These are phyloP conservation scores for Jatropha podagrica DNA, from an alignment of 441 rosid genomes.

Conservation along the genomic window DNA sequence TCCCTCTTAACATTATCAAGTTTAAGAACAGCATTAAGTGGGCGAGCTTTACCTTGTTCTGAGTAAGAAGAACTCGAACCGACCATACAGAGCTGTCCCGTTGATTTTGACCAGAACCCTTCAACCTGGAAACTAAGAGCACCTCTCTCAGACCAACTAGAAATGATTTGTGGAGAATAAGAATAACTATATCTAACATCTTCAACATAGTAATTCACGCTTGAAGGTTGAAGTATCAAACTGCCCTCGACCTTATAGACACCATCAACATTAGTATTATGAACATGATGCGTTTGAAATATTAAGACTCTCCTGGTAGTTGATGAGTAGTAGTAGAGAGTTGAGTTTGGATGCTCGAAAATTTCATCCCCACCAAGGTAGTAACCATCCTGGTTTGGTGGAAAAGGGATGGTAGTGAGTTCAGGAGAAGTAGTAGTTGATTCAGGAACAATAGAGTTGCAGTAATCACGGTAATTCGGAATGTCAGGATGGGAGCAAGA, in stretches of 20 bases:
- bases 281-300: slow-evolving; percentile 26
- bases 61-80: slow-evolving; percentile 48
- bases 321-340: slow-evolving; percentile 4
- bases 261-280: slow-evolving; percentile 15
- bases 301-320: neutral
- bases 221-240: slow-evolving; percentile 12
- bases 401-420: slow-evolving; percentile 25
- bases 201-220: too few species aligned
- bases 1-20: slow-evolving; percentile 46
- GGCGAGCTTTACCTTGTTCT: slow-evolving; percentile 30
- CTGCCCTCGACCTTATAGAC: slow-evolving; percentile 30
- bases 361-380: slow-evolving; percentile 27
- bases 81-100: slow-evolving; percentile 80
- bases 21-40: slow-evolving; percentile 48
- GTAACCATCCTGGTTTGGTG: slow-evolving; percentile 28
- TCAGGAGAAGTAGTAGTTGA: slow-evolving; percentile 16
- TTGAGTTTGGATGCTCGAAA: neutral
- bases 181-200: neutral
- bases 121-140: slow-evolving; percentile 40
- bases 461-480: slow-evolving; percentile 18
- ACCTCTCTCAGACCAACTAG: slow-evolving; percentile 1
- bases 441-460: slow-evolving; percentile 26
- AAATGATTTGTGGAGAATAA: neutral
- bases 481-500: slow-evolving; percentile 14
- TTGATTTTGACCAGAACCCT: slow-evolving; percentile 73